Evolutionary conservation across 2,329 filamentous ascomycete species (phyloP).

Genomic region (Hypomyces rosellus): DNA sequence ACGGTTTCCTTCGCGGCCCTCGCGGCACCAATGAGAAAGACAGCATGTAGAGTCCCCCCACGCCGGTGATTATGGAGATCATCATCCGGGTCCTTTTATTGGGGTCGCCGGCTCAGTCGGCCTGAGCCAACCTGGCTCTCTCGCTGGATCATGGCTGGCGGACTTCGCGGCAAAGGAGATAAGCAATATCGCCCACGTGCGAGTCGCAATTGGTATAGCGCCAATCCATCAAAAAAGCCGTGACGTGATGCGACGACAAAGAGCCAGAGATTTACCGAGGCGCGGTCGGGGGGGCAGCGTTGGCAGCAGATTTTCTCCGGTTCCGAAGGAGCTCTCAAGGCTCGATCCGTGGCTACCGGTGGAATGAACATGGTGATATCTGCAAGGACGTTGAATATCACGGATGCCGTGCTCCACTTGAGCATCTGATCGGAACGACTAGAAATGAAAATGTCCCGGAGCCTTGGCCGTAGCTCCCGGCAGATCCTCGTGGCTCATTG

Average conservation of each 20-base stretch:
- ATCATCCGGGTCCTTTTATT: no score
- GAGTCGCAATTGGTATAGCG: conserved; percentile 10
- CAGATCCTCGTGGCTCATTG: conserved; percentile 14
- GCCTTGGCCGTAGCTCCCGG: conserved; percentile 11
- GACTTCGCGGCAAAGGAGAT: conserved; percentile 12
- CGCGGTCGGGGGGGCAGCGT: neutral
- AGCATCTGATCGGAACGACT: conserved; percentile 15
- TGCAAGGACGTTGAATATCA: conserved; percentile 7
- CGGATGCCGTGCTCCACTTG: conserved; percentile 18
- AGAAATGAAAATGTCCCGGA: conserved; percentile 14
- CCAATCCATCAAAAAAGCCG: conserved; percentile 6
- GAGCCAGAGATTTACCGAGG: conserved; percentile 10
- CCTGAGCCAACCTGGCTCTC: neutral
- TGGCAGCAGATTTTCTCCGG: neutral
- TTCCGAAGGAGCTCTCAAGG: neutral
- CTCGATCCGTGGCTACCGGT: no score
- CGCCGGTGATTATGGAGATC: neutral
- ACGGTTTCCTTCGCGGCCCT: neutral
- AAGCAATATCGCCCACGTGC: conserved; percentile 10
- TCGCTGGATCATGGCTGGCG: conserved; percentile 6
- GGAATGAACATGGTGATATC: neutral
- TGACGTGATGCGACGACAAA: conserved; percentile 7
- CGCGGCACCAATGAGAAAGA: neutral
- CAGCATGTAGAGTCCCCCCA: neutral
- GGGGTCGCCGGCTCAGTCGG: no score